Base-by-base conservation (phyloP, 2,329 filamentous ascomycete species). In the Fusarium torulosum region DNA sequence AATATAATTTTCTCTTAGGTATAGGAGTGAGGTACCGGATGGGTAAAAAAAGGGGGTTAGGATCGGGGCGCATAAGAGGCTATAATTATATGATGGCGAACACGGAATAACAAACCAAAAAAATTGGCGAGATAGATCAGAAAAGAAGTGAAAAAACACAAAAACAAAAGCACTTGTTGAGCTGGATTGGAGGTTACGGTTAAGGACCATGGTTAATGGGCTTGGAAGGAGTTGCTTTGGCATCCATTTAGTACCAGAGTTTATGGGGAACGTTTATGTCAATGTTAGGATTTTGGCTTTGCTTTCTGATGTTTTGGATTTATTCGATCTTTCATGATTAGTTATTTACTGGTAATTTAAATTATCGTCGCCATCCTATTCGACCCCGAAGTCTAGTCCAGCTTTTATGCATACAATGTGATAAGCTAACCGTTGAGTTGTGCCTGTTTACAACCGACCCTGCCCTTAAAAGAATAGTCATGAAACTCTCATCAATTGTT, bases 51-150 rank as follows among this genome's bases (percentile, higher is more conserved):
- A 44, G 35, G 58, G 53, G 59, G 31, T 41, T 57, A 45, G 46
- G 49, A 41, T 27, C 25, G 50, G 44, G 60, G 60, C 60, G 60
- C 43, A 63, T 31, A 19, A 44, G 59, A 50, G 55, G 58, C 33
- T 41, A 53, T 35, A 37, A 62, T n/a, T 25, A 49, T 29, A 51
- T 51, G 57, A 63, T 41, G 63, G 60, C 60, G 47, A 66, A 67
- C 14, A 67, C 31, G 63, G 59, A 43, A 50, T 6, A 62, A 45
- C 37, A 29, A 57, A 33, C 13, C 29, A 46, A 41, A 67, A 67
- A 63, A 50, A 52, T 5, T 25, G 49, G 40, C 19, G 46, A 43
- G 21, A 20, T 13, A 21, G 25, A 40, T 49, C 19, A 40, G 38
- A 23, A 20, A 38, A 19, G 7, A 35, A 5, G 20, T 54, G 41